phyloP scores from a whole-genome alignment of 805 yeast species.

The Teunomyces funiuensis region DNA sequence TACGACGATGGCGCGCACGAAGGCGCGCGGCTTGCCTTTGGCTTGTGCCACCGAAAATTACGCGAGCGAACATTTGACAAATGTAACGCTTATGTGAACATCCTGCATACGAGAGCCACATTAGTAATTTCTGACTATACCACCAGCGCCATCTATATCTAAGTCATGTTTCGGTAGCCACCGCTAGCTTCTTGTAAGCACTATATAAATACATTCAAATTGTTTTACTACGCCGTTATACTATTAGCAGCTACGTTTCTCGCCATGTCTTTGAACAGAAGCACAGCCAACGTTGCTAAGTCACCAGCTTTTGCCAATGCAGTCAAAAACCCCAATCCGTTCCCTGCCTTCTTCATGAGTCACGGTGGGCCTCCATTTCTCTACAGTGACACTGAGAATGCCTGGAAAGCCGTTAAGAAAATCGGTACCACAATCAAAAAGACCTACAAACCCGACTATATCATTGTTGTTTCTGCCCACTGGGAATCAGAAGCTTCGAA shows the following conservation, averaged over 20 bases:
- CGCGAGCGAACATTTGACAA: too few species aligned
- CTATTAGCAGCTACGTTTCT: not conserved
- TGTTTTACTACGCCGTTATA: not conserved
- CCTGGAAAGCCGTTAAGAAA: slow-evolving; percentile 49
- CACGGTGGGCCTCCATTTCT: slow-evolving; percentile 86
- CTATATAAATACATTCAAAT: not conserved
- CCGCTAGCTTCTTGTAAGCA: not conserved
- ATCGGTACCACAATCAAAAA: slow-evolving; percentile 54
- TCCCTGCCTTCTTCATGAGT: slow-evolving; percentile 68
- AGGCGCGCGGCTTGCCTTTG: too few species aligned
- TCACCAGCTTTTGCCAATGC: slow-evolving; percentile 3
- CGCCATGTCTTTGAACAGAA: not conserved
- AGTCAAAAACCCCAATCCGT: slow-evolving; percentile 23
- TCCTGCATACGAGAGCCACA: too few species aligned
- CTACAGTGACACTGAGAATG: slow-evolving; percentile 56
- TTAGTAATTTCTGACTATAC: too few species aligned
- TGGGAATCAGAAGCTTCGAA: slow-evolving; percentile 56
- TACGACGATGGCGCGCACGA: too few species aligned
- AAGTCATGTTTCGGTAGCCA: too few species aligned
- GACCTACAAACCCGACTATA: slow-evolving; percentile 59
- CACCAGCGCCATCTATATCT: too few species aligned
- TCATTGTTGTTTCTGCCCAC: slow-evolving; percentile 73
- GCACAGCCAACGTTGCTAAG: not conserved
- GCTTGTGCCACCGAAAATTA: too few species aligned
- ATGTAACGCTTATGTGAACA: too few species aligned